A percentile compares a stretch with the other conserved stretches of the same genome.
Conservation (phyloP, 441 rosid species). For the Erysimum pusillum region DNA sequence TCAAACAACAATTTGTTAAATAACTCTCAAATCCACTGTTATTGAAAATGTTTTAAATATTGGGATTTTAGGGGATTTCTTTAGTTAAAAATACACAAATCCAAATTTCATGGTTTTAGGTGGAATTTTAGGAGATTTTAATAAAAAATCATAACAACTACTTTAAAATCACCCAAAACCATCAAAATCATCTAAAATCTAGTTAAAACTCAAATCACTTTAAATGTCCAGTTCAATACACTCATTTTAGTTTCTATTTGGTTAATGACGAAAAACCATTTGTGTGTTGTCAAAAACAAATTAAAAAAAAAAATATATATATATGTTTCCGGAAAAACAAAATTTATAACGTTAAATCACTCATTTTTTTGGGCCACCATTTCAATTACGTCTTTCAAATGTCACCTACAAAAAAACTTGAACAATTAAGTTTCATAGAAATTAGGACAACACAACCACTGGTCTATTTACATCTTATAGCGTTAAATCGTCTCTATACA, state of each 20-base stretch:
- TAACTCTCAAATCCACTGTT: no score
- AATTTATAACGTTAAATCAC: neutral
- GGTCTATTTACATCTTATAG: neutral
- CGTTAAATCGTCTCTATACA: neutral
- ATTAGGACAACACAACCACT: neutral
- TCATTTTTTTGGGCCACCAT: neutral
- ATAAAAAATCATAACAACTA: no score
- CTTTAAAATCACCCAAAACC: no score
- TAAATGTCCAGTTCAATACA: no score
- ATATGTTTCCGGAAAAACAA: conserved; percentile 10
- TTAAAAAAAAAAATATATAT: neutral
- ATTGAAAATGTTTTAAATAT: no score
- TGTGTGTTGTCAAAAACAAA: neutral
- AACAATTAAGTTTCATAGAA: neutral
- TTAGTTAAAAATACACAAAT: no score
- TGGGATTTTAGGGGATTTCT: no score
- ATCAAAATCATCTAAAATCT: no score
- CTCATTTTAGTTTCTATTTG: neutral
- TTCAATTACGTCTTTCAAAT: conserved; percentile 3
- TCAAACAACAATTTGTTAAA: no score
- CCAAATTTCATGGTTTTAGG: no score
- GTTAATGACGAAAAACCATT: neutral
- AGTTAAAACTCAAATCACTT: no score
- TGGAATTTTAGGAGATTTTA: no score
- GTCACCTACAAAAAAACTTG: neutral